Percentiles rank a stretch among this genome's conserved stretches.
Conservation (phyloP, 208 protist genomes). For the Trypanosoma congolense region DNA sequence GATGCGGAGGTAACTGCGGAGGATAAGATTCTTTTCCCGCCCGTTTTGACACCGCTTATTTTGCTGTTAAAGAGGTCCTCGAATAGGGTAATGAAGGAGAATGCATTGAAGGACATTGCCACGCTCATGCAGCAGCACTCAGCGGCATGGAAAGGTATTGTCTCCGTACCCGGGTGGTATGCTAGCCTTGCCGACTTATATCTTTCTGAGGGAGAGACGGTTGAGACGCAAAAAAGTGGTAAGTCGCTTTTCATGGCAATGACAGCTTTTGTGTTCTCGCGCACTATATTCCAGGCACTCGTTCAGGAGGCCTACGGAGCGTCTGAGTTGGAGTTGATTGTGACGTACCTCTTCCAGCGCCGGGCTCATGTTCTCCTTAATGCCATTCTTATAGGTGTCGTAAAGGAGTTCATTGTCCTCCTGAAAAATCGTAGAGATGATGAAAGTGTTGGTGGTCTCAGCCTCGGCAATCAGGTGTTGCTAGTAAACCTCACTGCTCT, state of each 20-base stretch:
- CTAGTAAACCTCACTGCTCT: slow-evolving; percentile 52
- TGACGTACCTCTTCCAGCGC: slow-evolving; percentile 46
- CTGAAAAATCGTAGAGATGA: slow-evolving; percentile 8
- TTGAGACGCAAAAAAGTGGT: background rate
- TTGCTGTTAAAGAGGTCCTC: slow-evolving; percentile 46
- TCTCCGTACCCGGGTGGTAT: slow-evolving; percentile 66
- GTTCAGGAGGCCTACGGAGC: slow-evolving; percentile 64
- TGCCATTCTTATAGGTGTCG: slow-evolving; percentile 46
- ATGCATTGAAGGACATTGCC: slow-evolving; percentile 48
- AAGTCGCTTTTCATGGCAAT: slow-evolving; percentile 21
- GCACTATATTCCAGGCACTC: slow-evolving; percentile 55
- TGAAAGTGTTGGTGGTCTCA: slow-evolving; percentile 16
- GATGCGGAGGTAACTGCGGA: slow-evolving; percentile 26
- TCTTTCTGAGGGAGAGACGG: slow-evolving; percentile 26
- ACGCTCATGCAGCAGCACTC: slow-evolving; percentile 50
- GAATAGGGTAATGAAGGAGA: slow-evolving; percentile 34
- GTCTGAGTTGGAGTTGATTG: slow-evolving; percentile 51
- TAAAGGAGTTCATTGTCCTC: slow-evolving; percentile 36
- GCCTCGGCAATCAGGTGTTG: slow-evolving; percentile 31
- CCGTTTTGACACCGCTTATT: slow-evolving; percentile 49
- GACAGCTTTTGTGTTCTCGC: slow-evolving; percentile 42
- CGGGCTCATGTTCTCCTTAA: slow-evolving; percentile 38
- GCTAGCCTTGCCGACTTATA: slow-evolving; percentile 51
- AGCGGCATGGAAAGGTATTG: slow-evolving; percentile 52
- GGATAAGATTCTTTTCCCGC: slow-evolving; percentile 42